phyloP scores from a whole-genome alignment of 140 eudicot species.

The Stevia rebaudiana region DNA sequence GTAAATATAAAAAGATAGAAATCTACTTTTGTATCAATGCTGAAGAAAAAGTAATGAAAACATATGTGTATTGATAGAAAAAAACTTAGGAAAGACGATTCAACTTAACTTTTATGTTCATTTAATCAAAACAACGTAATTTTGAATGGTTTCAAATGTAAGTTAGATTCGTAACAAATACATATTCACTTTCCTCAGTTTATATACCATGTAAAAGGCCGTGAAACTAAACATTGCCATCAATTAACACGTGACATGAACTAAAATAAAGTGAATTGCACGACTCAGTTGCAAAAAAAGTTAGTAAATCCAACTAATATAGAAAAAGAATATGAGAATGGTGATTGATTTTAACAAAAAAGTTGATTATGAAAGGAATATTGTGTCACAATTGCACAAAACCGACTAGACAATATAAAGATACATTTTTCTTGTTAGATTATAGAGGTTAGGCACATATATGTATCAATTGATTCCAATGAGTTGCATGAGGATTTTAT shows the following conservation, averaged over 20 bases:
- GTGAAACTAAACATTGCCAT: not conserved
- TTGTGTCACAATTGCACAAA: not conserved
- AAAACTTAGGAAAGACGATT: too few species aligned
- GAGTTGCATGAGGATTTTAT: not conserved
- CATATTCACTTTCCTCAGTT: too few species aligned
- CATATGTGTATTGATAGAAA: too few species aligned
- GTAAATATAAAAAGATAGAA: too few species aligned
- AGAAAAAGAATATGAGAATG: not conserved
- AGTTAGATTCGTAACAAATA: too few species aligned
- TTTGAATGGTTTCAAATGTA: too few species aligned
- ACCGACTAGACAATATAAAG: not conserved
- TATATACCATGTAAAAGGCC: not conserved
- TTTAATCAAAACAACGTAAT: too few species aligned
- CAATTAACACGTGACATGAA: not conserved
- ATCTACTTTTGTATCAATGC: too few species aligned
- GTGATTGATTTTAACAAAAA: not conserved
- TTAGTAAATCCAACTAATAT: not conserved
- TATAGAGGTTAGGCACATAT: slow-evolving; percentile 6
- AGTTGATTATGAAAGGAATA: slow-evolving; percentile 5
- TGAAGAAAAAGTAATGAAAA: too few species aligned
- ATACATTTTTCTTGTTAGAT: not conserved
- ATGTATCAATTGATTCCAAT: slow-evolving; percentile 7
- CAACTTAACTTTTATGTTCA: too few species aligned
- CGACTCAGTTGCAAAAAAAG: not conserved
- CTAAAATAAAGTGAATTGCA: not conserved